Evolutionary conservation across 257 asterid genomes (phyloP), one percentile per base, ranked within the genome.

Genomic region (Solanum sparsipilum): DNA sequence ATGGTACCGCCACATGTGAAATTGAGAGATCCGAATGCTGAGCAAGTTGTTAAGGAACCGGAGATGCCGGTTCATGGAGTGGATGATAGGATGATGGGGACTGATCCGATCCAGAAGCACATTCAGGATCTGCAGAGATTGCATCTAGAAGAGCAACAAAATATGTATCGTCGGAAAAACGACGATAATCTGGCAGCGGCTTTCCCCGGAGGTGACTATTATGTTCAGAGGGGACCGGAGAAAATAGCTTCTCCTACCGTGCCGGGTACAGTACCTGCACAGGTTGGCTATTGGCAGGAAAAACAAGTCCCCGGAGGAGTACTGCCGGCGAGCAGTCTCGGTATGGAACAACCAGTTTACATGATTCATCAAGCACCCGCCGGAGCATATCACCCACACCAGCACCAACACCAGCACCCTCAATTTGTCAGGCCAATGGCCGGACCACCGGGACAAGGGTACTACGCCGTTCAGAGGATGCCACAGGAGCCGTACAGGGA

Each of bases 101-200:
- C 78, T 71, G 78, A 97, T 93, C 95, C 98, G 93, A 97, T 97
- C 92, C 98, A 95, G 93, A 96, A 97, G 88, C 99, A 97, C 89
- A 97, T 97, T 83, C 98, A 93, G 89, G 98, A 97, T 93, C 93
- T 97, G 72, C 97, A 95, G 93, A 93, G 97, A 91, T 91, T 97
- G 86, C 91, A 94, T 86, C 88, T 97, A 3, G 98, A 94, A 91
- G 98, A 96, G 88, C 97, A 96, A 52, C 97, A 95, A 56, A 93
- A 90, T 29, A 15, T 89, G 86, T 93, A 94, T 46, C 85, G 90
- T 31, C 88, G 95, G 89, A 93, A 91, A 87, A 93, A 92, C 74
- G 98, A 96, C 23, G 98, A 95, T 25, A 93, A 89, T 86, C 84
- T 93, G 72, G 5, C 90, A 67, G 92, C 93, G 32, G 94, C 91